Evolutionary conservation across 73 alveolate genomes (phyloP), one percentile per base, ranked within the genome.

Genomic region (Paramecium pentaurelia): DNA sequence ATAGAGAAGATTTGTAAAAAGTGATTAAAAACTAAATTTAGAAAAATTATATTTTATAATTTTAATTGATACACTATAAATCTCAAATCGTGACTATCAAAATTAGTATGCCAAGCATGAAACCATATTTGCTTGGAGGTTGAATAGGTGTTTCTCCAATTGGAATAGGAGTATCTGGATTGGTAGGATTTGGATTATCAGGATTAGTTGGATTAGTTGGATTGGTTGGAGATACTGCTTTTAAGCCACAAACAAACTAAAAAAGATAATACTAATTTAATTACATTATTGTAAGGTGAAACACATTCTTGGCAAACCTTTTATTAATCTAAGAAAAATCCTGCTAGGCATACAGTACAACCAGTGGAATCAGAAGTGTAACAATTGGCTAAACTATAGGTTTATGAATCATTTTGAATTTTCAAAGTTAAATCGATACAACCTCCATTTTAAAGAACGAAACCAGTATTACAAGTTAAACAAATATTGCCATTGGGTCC

Each of bases 271-370:
- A 64, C 12, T 64, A 9, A 49, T 2, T 0, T 64, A 14, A 32
- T 12, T 64, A 64, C 84, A 64, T 64, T 64, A 64, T 22, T 11
- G 47, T 64, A 64, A 64, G 84, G 84, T 64, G 84, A 64, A 64
- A 64, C 49, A 6, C 84, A 64, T 64, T 64, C 6, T 64, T 64
- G 30, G 47, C 84, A 64, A 18, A 64, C 84, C 28, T 9, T 64
- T 32, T 34, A 32, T 64, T 14, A 28, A 64, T 64, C 84, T 27
- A 64, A 64, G 47, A 64, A 64, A 34, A 64, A 64, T 64, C 84
- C 84, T 11, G 84, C 51, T 28, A 3, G 28, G 28, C 84, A 64
- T 28, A 34, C 42, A 3, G 84, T 25, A 64, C 84, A 64, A 12
- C 84, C 84, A 7, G 42, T 25, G 0, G 84, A 64, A 28, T 64